Percentiles rank a stretch among this genome's conserved stretches.
Evolutionary conservation across 1,139 yeast species (phyloP).

Genomic region (Kazachstania sp.): DNA sequence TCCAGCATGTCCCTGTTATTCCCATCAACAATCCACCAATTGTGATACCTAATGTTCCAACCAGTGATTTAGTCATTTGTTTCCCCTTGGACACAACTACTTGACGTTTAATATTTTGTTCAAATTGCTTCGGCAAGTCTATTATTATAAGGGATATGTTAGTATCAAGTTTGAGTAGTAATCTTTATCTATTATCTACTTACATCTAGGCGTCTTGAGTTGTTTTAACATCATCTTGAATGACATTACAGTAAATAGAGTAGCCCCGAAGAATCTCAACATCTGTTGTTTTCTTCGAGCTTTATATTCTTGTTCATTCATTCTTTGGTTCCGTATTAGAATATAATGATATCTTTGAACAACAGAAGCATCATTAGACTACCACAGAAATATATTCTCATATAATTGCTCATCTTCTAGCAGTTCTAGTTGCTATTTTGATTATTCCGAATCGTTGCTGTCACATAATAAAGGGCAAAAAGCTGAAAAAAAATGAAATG

Average conservation of each 20-base stretch:
- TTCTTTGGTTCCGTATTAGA: too few relatives aligned
- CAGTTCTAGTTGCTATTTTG: too few relatives aligned
- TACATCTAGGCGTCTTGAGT: conserved; percentile 61
- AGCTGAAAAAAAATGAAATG: too few relatives aligned
- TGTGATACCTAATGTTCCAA: conserved; percentile 53
- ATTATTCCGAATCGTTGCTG: too few relatives aligned
- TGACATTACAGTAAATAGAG: conserved; percentile 61
- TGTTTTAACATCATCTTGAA: conserved; percentile 71
- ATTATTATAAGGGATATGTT: conserved; percentile 6
- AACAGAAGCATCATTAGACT: too few relatives aligned
- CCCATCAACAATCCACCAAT: conserved; percentile 65
- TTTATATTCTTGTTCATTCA: conserved; percentile 26
- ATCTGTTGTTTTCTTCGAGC: conserved; percentile 63
- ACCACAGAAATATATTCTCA: too few relatives aligned
- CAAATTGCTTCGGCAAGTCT: conserved; percentile 67
- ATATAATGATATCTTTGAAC: too few relatives aligned
- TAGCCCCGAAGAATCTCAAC: conserved; percentile 62
- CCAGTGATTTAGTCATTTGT: conserved; percentile 44
- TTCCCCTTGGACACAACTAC: conserved; percentile 35
- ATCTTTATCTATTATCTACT: conserved; percentile 15
- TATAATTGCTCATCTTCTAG: too few relatives aligned
- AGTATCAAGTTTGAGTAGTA: conserved; percentile 2
- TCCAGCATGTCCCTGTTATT: conserved; percentile 73
- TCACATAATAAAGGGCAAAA: too few relatives aligned
- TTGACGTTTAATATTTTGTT: conserved; percentile 83